Evolutionary conservation across 2,329 filamentous ascomycete species (phyloP).

Genomic region (Colletotrichum paranaense): DNA sequence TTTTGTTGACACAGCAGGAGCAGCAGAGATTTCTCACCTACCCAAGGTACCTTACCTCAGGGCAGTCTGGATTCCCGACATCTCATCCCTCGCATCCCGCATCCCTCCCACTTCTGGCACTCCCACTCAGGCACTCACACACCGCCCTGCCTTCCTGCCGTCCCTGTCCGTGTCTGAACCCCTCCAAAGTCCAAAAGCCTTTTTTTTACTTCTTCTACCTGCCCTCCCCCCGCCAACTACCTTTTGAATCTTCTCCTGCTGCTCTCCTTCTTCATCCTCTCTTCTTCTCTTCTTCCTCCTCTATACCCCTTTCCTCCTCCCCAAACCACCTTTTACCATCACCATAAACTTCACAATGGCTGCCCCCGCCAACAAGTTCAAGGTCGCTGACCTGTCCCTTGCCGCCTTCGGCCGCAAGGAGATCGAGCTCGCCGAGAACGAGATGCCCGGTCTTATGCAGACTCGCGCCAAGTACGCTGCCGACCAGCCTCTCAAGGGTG

Average conservation of each 20-base stretch:
- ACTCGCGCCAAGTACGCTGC: constrained; percentile 90
- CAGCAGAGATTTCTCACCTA: constrained; percentile 34
- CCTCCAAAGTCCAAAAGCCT: constrained; percentile 11
- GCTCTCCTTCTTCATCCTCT: constrained; percentile 34
- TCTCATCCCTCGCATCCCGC: neutral
- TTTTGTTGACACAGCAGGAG: neutral
- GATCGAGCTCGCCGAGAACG: constrained; percentile 96
- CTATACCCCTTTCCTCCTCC: constrained; percentile 29
- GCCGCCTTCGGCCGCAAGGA: constrained; percentile 99
- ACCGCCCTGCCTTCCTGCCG: constrained; percentile 7
- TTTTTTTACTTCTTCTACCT: constrained; percentile 16
- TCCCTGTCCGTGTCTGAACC: constrained; percentile 3
- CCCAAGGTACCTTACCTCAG: too few relatives aligned
- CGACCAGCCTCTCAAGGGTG: constrained; percentile 94
- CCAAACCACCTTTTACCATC: constrained; percentile 29
- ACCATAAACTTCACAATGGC: constrained; percentile 59
- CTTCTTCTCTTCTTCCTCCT: constrained; percentile 32
- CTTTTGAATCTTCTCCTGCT: constrained; percentile 29
- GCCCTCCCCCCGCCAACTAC: constrained; percentile 27
- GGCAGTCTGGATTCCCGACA: neutral
- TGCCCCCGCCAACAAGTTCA: constrained; percentile 92
- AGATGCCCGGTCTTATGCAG: constrained; percentile 98
- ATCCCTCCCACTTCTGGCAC: neutral
- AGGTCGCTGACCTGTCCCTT: constrained; percentile 98
- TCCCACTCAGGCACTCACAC: neutral